phyloP scores from a whole-genome alignment of 2,329 filamentous ascomycete species.

The Hypoxylon sp. region DNA sequence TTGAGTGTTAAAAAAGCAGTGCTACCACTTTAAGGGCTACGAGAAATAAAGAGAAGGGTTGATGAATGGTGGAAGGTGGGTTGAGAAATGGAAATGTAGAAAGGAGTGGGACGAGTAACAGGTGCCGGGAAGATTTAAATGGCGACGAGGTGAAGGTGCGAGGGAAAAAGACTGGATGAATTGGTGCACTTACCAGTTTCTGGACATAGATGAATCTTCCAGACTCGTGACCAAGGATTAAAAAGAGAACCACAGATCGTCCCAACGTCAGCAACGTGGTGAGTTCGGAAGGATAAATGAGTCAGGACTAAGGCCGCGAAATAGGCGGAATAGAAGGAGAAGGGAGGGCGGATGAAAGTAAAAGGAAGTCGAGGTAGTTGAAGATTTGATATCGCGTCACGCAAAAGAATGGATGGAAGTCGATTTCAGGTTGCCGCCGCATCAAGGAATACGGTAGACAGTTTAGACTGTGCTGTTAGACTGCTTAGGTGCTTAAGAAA shows the following conservation, averaged over 20 bases:
- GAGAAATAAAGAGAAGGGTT: not conserved
- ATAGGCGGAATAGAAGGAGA: constrained; percentile 3
- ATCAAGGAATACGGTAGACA: constrained; percentile 29
- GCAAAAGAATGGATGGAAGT: constrained; percentile 21
- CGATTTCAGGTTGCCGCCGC: constrained; percentile 35
- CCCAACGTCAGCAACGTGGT: not conserved
- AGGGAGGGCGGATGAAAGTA: not conserved
- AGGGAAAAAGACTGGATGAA: constrained; percentile 2
- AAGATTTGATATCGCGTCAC: constrained; percentile 30
- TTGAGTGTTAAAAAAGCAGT: constrained; percentile 8
- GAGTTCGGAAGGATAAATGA: not conserved
- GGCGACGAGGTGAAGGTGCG: not conserved
- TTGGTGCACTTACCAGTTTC: constrained; percentile 17
- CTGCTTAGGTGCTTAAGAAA: no score
- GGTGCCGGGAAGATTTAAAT: constrained; percentile 1
- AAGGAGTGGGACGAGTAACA: not conserved
- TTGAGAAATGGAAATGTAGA: not conserved
- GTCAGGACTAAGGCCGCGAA: not conserved
- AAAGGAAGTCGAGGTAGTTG: constrained; percentile 10
- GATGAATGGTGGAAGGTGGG: not conserved
- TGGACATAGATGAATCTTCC: constrained; percentile 23
- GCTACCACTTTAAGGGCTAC: constrained; percentile 8
- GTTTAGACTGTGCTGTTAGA: no score
- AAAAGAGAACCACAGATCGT: not conserved
- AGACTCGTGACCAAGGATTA: constrained; percentile 20